Evolutionary conservation across 371 early-diverging fungal species (phyloP), one percentile per base, ranked within the genome.

Genomic region (Haplosporangium sp.): DNA sequence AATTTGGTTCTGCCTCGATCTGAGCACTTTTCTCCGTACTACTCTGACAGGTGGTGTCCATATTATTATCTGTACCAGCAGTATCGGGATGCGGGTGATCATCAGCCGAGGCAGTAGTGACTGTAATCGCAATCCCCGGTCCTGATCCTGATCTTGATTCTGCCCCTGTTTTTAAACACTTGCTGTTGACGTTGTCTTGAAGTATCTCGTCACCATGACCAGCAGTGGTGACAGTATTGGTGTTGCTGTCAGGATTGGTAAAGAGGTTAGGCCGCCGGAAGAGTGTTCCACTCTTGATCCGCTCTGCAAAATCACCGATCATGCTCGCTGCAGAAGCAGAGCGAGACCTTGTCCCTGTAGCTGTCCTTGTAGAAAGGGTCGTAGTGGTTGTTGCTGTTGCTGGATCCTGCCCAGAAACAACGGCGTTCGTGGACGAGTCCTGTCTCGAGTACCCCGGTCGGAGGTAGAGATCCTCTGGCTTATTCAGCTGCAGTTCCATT

Each of bases 281-380:
- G 11, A 76, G 37, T n/a, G 67, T 40, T 37, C 76, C 76, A 14
- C 59, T 52, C 56, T 70, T 72, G 64, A 79, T 64, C 47, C 69
- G 37, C 54, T 79, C 79, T 46, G 79, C 72, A 54, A 79, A 57
- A 12, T 72, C 73, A 29, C 79, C 53, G 38, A 79, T 56, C 65
- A 72, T 64, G 29, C 79, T 72, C 9, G 79, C 79, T 16, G 79
- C 69, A 3, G 79, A 79, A 0, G 79, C 48, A 0, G 79, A 79
- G 16, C 79, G 67, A 40, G 66, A 72, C n/a, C 79, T 23, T 14
- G 53, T 66, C 1, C 63, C 59, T 40, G 62, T 21, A 13, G 62
- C 11, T 29, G 45, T 16, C 16, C 21, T 62, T 54, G 21, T 29
- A 40, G 29, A 29, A 29, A 4, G 1, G 29, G 29, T 29, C 29